Percentiles rank a stretch among this genome's conserved stretches.
Evolutionary conservation across 2,329 filamentous ascomycete genomes (phyloP).

Genomic region (Fusarium redolens): DNA sequence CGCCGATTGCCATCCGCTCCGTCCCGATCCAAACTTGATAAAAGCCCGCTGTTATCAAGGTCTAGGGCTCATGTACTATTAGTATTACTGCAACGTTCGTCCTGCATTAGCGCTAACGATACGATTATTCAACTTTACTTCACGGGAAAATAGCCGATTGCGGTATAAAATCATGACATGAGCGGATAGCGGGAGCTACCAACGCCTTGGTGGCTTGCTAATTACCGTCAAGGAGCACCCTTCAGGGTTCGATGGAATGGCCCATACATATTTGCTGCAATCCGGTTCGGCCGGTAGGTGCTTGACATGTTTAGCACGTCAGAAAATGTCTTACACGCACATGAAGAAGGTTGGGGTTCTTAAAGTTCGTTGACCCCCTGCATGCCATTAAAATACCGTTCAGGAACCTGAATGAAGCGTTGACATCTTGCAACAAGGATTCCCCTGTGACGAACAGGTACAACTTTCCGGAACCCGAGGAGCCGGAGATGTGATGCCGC

Average conservation of each 20-base stretch:
- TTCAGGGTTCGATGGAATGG: constrained; percentile 26
- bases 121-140: constrained; percentile 26
- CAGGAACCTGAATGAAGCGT: constrained; percentile 8
- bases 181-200: constrained; percentile 29
- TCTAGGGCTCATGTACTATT: constrained; percentile 23
- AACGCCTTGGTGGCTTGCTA: constrained; percentile 33
- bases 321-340: constrained; percentile 18
- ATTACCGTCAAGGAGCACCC: constrained; percentile 30
- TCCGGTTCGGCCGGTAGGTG: constrained; percentile 34
- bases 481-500: neutral
- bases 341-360: neutral
- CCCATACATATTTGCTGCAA: constrained; percentile 14
- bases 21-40: constrained; percentile 28
- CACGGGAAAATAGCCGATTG: constrained; percentile 21
- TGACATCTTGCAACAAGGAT: constrained; percentile 23
- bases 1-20: constrained; percentile 16
- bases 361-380: constrained; percentile 16
- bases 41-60: constrained; percentile 14
- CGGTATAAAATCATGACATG: constrained; percentile 25
- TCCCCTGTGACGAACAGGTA: constrained; percentile 28
- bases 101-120: constrained; percentile 12
- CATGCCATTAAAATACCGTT: neutral
- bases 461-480: constrained; percentile 15
- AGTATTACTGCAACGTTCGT: constrained; percentile 20
- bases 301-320: constrained; percentile 17